These are phyloP conservation scores for Hansenula sp. DNA, from an alignment of 1,139 yeast species.

Conservation along the genomic window DNA sequence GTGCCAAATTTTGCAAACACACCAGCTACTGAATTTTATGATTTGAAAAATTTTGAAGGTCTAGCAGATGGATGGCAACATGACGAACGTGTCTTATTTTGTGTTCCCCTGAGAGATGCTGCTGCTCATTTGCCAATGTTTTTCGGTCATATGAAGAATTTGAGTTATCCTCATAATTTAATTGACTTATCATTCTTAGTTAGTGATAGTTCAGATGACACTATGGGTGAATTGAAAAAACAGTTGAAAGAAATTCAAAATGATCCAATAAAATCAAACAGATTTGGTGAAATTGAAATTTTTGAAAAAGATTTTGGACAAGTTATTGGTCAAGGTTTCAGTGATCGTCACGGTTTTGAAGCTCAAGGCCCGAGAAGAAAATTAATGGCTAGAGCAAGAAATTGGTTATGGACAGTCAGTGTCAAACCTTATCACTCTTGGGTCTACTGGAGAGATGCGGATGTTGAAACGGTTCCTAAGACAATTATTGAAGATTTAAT, in stretches of 20 bases:
- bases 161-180: constrained; percentile 64
- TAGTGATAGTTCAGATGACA: constrained; percentile 57
- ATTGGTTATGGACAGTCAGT: constrained; percentile 63
- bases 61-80: constrained; percentile 54
- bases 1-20: constrained; percentile 28
- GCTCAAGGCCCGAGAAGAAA: constrained; percentile 75
- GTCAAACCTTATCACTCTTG: constrained; percentile 67
- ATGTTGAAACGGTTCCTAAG: constrained; percentile 60
- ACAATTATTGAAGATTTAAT: constrained; percentile 62
- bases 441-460: constrained; percentile 82
- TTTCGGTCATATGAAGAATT: constrained; percentile 52
- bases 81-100: constrained; percentile 54
- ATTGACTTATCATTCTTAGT: constrained; percentile 64
- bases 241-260: constrained; percentile 45
- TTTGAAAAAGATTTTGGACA: constrained; percentile 70
- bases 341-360: constrained; percentile 68
- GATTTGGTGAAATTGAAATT: constrained; percentile 54
- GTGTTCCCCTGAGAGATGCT: constrained; percentile 72
- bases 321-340: constrained; percentile 58
- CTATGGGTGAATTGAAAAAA: constrained; percentile 44
- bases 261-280: constrained; percentile 35
- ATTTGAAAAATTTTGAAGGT: constrained; percentile 46
- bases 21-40: constrained; percentile 46
- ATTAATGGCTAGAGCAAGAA: constrained; percentile 70
- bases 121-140: constrained; percentile 66